Base-by-base conservation (phyloP, 2,329 filamentous ascomycete species). In the Pyrenophora teres region DNA sequence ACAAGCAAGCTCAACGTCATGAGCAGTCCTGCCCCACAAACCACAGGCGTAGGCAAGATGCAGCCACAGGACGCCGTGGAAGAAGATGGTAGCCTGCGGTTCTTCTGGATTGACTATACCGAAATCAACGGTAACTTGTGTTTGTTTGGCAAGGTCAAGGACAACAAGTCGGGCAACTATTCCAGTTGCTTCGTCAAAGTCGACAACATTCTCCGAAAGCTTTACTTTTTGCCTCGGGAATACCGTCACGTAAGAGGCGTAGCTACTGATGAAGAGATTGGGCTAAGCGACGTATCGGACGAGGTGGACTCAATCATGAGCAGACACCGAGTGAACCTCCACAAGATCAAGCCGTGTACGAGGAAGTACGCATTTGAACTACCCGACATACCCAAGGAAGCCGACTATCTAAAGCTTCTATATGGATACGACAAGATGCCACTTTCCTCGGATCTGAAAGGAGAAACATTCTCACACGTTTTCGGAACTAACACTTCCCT, bases 71-170 rank as follows among this genome's bases (percentile, higher is more conserved):
- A 96, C 73, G 92, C 90, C n/a, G 77, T 96, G n/a, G 93, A 97
- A 72, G 86, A 90, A 57, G 92, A 99, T 67, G 94, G 93, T 31
- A 95, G 89, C 63, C 80, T 99, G 25, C 87, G 88, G 62, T 91
- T 99, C 78, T 99, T 97, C 78, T 99, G 94, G 94, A 88, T 90
- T 6, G 94, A 99, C 74, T 99, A 96, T 68, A 91, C 88, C 0
- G 94, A 99, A 70, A 80, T 96, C 70, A 92, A 92, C 65, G 93
- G 93, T 52, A 94, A 87, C 62, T 79, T 99, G 8, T 97, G 92
- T 72, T 82, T 99, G 9, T 97, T 99, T 69, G 94, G 94, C 58
- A 99, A 99, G 71, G 93, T 97, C 19, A 86, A 92, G 65, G 92
- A 97, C 77, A 96, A 92, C 74, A 88, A 86, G 65, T 90, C 85